Percentiles rank a stretch among this genome's conserved stretches.
These are phyloP conservation scores for Ophiostoma australiae DNA, from an alignment of 2,329 filamentous ascomycete genomes.

Conservation along the genomic window DNA sequence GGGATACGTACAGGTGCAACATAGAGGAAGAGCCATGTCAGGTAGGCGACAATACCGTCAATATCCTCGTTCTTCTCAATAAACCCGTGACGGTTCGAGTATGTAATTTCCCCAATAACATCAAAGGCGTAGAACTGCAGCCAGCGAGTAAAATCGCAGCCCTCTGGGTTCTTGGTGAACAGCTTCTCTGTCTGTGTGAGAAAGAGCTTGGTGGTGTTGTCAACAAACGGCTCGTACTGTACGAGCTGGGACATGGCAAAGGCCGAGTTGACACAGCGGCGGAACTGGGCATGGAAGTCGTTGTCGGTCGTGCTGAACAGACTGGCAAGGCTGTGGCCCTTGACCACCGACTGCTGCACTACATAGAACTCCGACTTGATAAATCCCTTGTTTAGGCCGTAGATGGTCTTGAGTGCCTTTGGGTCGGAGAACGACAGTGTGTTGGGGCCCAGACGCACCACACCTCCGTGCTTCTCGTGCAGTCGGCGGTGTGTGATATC, in stretches of 20 bases:
- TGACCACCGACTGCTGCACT: slow-evolving; percentile 67
- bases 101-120: slow-evolving; percentile 73
- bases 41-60: slow-evolving; percentile 64
- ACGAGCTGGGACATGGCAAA: slow-evolving; percentile 74
- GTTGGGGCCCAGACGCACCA: slow-evolving; percentile 72
- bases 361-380: slow-evolving; percentile 79
- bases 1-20: slow-evolving; percentile 51
- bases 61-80: slow-evolving; percentile 70
- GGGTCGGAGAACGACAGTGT: slow-evolving; percentile 68
- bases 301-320: slow-evolving; percentile 75
- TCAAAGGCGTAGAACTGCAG: slow-evolving; percentile 79
- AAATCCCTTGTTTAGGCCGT: slow-evolving; percentile 77
- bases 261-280: slow-evolving; percentile 68
- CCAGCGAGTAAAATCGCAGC: slow-evolving; percentile 65
- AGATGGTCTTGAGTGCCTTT: slow-evolving; percentile 68
- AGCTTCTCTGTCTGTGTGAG: slow-evolving; percentile 56
- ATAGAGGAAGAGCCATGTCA: slow-evolving; percentile 62
- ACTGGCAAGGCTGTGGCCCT: slow-evolving; percentile 63
- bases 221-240: slow-evolving; percentile 75
- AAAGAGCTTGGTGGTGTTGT: slow-evolving; percentile 68
- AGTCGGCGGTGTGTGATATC: slow-evolving; percentile 64
- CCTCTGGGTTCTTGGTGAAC: slow-evolving; percentile 42
- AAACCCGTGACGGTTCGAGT: slow-evolving; percentile 70
- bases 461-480: slow-evolving; percentile 65
- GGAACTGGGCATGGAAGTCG: slow-evolving; percentile 67